Evolutionary conservation across 2,329 filamentous ascomycete genomes (phyloP), one percentile per base, ranked within the genome.

Genomic region (Trichoderma koningii): DNA sequence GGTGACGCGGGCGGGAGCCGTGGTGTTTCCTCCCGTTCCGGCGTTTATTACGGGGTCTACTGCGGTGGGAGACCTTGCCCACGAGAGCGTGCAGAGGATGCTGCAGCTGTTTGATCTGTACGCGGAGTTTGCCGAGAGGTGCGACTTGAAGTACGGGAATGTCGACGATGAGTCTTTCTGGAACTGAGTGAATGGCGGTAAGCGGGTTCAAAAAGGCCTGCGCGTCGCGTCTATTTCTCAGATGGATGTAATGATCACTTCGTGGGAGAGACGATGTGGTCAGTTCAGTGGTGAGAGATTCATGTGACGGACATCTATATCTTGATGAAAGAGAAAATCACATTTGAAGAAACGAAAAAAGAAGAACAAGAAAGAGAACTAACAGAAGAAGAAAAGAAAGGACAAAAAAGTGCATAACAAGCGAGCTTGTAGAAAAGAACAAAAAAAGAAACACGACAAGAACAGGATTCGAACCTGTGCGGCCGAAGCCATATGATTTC

Each of bases 61-160:
- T 0, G 71, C 71, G 2, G 68, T 82, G 1, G 76, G 81, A 3
- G 80, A 82, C n/a, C 53, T 81, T 14, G 69, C 79, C 2, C 73
- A 79, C 47, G 81, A 83, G 66, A 82, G 73, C 62, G 79, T 82
- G 0, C 80, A 79, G 1, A 73, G 81, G 15, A 76, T 83, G 72
- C 65, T 83, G 44, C 81, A 83, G 69, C 57, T 78, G 21, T 78
- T 82, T 64, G 77, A 75, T 21, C 65, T 82, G 5, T 75, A 82
- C 53, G 75, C 76, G 1, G 71, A 30, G 0, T 72, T 76, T 45
- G 81, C 82, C 66, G 71, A 77, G 66, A 68, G 77, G 38, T 79
- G 77, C 10, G 30, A 34, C 30, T 34, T 34, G 7, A 9, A 9
- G 30, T 34, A 34, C 10, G 9, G 30, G 9, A 34, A 34, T 34